These are phyloP conservation scores for Pythium dissimile DNA, from an alignment of 352 stramenopile genomes.

Conservation along the genomic window DNA sequence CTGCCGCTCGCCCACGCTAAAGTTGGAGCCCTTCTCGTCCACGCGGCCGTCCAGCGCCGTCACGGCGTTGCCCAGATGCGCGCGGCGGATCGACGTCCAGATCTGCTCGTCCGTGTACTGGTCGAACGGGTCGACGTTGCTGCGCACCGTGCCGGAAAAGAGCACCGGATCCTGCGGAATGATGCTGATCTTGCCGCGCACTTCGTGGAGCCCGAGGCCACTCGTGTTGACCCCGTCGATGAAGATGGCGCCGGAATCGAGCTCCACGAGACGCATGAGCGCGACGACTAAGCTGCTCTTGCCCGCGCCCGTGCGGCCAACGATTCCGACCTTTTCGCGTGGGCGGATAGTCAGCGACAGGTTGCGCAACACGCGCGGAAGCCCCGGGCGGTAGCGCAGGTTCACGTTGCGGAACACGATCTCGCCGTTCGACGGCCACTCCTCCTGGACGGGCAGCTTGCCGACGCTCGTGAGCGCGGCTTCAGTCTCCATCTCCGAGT, in stretches of 20 bases:
- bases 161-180: conserved; percentile 89
- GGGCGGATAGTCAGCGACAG: conserved; percentile 24
- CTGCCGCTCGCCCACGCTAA: conserved; percentile 92
- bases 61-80: conserved; percentile 33
- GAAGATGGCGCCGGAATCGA: conserved; percentile 45
- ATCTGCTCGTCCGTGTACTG: conserved; percentile 57
- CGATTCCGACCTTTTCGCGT: conserved; percentile 32
- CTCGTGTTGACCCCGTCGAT: conserved; percentile 87
- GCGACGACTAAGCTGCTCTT: conserved; percentile 40
- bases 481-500: conserved; percentile 52
- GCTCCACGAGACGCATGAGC: conserved; percentile 33
- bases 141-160: conserved; percentile 86
- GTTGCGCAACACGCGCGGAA: conserved; percentile 32
- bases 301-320: conserved; percentile 25
- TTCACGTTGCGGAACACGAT: conserved; percentile 88
- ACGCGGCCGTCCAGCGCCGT: conserved; percentile 78
- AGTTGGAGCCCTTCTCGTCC: conserved; percentile 90
- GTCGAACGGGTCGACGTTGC: conserved; percentile 89
- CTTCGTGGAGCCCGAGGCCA: conserved; percentile 22
- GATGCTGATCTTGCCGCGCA: conserved; percentile 27
- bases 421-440: conserved; percentile 81
- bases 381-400: conserved; percentile 83
- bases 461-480: conserved; percentile 89
- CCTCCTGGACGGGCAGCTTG: conserved; percentile 40
- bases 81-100: conserved; percentile 32